Base-by-base conservation (phyloP, 176 grass and related monocot species). In the Puccinellia tenuiflora region DNA sequence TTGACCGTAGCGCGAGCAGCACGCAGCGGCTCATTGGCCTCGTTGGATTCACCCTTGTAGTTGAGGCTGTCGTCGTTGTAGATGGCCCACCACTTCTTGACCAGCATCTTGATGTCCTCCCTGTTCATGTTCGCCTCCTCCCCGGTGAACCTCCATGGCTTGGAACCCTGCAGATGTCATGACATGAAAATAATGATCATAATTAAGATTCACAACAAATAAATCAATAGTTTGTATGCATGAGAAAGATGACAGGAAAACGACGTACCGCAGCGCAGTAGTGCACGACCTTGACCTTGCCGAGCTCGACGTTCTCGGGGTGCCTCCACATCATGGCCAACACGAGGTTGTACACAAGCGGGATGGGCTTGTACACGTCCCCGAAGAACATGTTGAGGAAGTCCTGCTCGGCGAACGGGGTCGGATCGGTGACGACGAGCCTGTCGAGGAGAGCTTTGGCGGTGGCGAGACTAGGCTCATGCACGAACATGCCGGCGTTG, bases 311-410 rank as follows among this genome's bases (percentile, higher is more conserved):
- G 18, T 89, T 94, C 3, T 97, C 92, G 1, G 92, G 94, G 62
- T 97, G 94, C 66, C 90, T 80, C 94, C 94, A 97, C 0, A 97
- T 83, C 90, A 97, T 94, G 31, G 94, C 94, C 22, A 97, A 42
- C 12, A 97, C 94, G 0, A 97, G 88, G 81, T 97, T 97, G 83
- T 97, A 90, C 2, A 83, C 30, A 0, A 50, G 45, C 3, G 92
- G 83, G 83, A 97, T 90, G 3, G 92, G 92, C 62, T 16, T 78
- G 83, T 94, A 94, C 0, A 9, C 30, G 40, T 94, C 85, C 68
- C 64, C 74, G 78, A 91, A 88, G 46, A 85, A 88, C 78, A 91
- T 85, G 73, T 91, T 91, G 61, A 91, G 29, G 24, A 91, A 91
- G 33, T 91, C 90, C 86, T 91, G 63, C 63, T 67, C 63, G 3